Percentiles rank a stretch among this genome's conserved stretches.
Conservation (phyloP, 78 protist genomes). For the Acrasis kona region DNA sequence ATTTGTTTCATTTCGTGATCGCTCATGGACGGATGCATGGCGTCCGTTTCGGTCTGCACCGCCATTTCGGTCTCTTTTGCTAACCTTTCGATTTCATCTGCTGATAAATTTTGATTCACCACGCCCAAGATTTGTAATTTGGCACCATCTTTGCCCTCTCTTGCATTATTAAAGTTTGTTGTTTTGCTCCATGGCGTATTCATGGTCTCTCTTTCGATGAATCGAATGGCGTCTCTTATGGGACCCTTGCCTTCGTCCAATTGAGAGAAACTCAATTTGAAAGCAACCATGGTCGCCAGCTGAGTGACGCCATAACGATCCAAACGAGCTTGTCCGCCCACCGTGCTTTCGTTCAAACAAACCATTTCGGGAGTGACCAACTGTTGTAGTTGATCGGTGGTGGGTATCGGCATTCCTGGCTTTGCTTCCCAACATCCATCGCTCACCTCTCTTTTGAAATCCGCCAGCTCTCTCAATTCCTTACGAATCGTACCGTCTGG, state of each 20-base stretch:
- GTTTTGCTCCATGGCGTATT: neutral
- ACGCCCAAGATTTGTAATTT: neutral
- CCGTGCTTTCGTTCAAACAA: neutral
- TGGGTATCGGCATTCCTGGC: neutral
- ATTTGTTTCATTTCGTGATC: neutral
- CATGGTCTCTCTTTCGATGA: neutral
- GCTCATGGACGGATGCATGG: neutral
- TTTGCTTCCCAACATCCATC: neutral
- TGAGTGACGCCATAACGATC: neutral
- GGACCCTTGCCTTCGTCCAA: neutral
- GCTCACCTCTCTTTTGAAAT: neutral
- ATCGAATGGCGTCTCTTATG: neutral
- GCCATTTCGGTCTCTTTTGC: neutral
- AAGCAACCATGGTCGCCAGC: neutral
- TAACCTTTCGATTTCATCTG: neutral
- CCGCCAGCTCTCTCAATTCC: neutral
- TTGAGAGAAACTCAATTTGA: neutral
- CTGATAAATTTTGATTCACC: neutral
- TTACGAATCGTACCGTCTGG: neutral
- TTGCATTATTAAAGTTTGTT: neutral
- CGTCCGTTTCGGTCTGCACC: neutral
- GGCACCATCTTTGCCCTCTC: neutral
- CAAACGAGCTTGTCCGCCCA: neutral
- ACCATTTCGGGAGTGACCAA: neutral
- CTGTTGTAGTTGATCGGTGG: neutral